Evolutionary conservation across 2,329 filamentous ascomycete genomes (phyloP), one percentile per base, ranked within the genome.

Genomic region (Zopfia rhizophila): DNA sequence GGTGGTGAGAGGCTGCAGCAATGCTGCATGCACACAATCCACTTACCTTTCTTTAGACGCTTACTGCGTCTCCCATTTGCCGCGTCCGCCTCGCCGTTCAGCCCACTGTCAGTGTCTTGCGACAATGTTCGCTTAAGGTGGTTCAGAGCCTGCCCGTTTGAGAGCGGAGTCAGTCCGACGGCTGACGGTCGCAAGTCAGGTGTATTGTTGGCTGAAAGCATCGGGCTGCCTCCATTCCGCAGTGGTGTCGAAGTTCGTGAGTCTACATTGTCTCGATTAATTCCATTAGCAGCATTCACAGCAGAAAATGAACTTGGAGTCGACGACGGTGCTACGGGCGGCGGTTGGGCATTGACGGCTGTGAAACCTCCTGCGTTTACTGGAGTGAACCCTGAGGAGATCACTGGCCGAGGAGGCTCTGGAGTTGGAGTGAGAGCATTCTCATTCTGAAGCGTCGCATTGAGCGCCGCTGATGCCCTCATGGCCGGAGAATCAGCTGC

Each of bases 41-140:
- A 54, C 81, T 65, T 79, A 88, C 86, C 87, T 80, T 95, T 96
- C 72, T 94, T 96, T 10, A 96, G 79, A 30, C 94, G 86, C 76
- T 99, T 99, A 72, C 92, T 97, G 46, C 93, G 86, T 52, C 94
- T 84, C 55, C 75, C 76, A 42, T 72, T 72, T 29, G 68, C 68
- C 45, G 77, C 74, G 38, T 77, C 75, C 3, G 66, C 62, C 28
- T 79, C 76, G 25, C 88, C 90, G 51, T 77, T 81, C 33, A 83
- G 83, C 56, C 77, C 78, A 37, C 91, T 88, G 12, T 78, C 75
- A 5, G 65, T 59, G 10, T 77, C 74, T 42, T 72, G 72, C 19
- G 72, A 74, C 8, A 90, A 78, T 46, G 91, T 89, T 45, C 93
- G 85, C 75, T 97, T 97, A 40, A 94, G 73, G 3, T 83, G 78